Conservation (phyloP, 441 rosid species). For the Pelargonium australe region DNA sequence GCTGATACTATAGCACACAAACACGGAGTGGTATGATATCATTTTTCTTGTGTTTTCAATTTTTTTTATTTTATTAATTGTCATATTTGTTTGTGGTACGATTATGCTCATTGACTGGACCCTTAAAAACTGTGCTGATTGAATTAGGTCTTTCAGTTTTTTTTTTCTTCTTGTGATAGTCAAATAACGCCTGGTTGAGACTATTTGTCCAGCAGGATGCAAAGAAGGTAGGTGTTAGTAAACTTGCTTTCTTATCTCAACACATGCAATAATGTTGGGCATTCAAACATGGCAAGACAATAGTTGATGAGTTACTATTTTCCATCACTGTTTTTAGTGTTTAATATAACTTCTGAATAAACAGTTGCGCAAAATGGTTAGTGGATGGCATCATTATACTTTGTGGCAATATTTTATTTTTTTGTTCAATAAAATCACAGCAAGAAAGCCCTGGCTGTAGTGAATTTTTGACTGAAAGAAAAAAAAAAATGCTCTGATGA, state of each 20-base stretch:
- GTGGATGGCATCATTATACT: neutral
- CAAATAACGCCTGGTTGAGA: neutral
- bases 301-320: neutral
- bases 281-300: neutral
- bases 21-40: constrained; percentile 82
- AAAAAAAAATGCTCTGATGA: neutral
- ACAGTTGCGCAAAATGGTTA: neutral
- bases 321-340: neutral
- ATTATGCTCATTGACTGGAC: constrained; percentile 6
- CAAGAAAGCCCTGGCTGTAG: neutral
- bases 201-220: no score
- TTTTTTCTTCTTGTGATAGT: neutral
- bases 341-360: neutral
- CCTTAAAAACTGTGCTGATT: neutral
- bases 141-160: neutral
- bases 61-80: neutral
- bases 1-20: constrained; percentile 82
- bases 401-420: neutral
- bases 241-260: neutral
- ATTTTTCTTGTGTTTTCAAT: constrained; percentile 16
- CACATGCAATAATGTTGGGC: neutral
- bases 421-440: neutral
- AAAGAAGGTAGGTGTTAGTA: neutral
- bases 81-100: neutral
- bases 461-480: neutral